Evolutionary conservation across 805 yeast genomes (phyloP).

Genomic region (Candida xyloterini): DNA sequence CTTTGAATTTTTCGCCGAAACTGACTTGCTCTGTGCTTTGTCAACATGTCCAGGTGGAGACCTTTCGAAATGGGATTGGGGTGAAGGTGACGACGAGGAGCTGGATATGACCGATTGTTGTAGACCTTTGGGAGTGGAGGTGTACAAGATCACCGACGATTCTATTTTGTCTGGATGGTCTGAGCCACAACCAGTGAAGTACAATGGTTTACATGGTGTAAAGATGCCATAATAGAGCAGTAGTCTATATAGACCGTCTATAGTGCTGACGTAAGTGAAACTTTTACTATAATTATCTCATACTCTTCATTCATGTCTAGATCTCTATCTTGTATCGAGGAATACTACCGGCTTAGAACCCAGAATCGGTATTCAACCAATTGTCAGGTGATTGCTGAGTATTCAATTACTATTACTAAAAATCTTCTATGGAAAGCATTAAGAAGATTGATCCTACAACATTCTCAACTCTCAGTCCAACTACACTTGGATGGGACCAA

Average conservation of each 20-base stretch:
- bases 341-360: slow-evolving; percentile 9
- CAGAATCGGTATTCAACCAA: slow-evolving; percentile 1
- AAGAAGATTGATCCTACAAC: slow-evolving; percentile 13
- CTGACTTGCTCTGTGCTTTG: slow-evolving; percentile 59
- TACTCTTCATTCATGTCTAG: slow-evolving; percentile 9
- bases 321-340: slow-evolving; percentile 9
- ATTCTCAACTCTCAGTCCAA: slow-evolving; percentile 21
- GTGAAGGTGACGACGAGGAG: slow-evolving; percentile 48
- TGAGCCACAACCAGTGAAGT: slow-evolving; percentile 48
- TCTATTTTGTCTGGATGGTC: slow-evolving; percentile 47
- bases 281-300: too few species aligned
- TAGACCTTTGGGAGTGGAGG: slow-evolving; percentile 61
- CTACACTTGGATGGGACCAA: neutral
- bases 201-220: slow-evolving; percentile 58
- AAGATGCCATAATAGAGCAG: slow-evolving; percentile 19
- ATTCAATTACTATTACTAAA: slow-evolving; percentile 9
- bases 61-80: slow-evolving; percentile 69
- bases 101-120: slow-evolving; percentile 60
- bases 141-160: slow-evolving; percentile 49
- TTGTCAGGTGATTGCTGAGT: slow-evolving; percentile 16
- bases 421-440: slow-evolving; percentile 13
- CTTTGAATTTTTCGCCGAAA: slow-evolving; percentile 66
- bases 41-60: slow-evolving; percentile 74
- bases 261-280: too few species aligned
- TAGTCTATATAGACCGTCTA: too few species aligned